A percentile compares a stretch with the other conserved stretches of the same genome.
phyloP scores from a whole-genome alignment of 805 yeast genomes.

The Wickerhamomyces bovis region DNA sequence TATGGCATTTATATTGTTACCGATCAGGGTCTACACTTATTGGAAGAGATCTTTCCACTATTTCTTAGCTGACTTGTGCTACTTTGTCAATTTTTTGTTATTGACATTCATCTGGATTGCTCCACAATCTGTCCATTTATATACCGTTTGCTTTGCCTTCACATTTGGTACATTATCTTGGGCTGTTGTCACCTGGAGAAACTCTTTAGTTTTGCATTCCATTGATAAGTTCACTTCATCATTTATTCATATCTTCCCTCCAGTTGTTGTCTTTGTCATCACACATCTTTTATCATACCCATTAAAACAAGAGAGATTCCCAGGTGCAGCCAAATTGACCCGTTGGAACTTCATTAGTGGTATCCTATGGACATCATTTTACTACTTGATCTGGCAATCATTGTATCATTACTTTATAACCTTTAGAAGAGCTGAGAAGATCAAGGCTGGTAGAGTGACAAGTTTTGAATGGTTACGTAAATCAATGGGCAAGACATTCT shows the following conservation, averaged over 20 bases:
- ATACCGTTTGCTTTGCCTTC: slow-evolving; percentile 78
- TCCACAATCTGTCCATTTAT: slow-evolving; percentile 68
- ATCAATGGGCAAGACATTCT: slow-evolving; percentile 52
- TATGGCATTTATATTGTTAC: slow-evolving; percentile 60
- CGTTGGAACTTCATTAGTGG: slow-evolving; percentile 71
- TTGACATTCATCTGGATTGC: slow-evolving; percentile 75
- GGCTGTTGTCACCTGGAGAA: slow-evolving; percentile 95
- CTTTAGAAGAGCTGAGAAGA: slow-evolving; percentile 68
- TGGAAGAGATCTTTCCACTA: slow-evolving; percentile 76
- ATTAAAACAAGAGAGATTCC: slow-evolving; percentile 53
- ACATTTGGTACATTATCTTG: slow-evolving; percentile 85
- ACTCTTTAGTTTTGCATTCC: slow-evolving; percentile 85
- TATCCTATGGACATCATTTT: slow-evolving; percentile 69
- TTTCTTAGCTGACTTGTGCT: slow-evolving; percentile 88
- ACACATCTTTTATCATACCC: slow-evolving; percentile 62
- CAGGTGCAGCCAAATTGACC: slow-evolving; percentile 68
- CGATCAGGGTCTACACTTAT: slow-evolving; percentile 78
- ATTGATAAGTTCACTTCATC: slow-evolving; percentile 90
- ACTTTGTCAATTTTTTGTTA: slow-evolving; percentile 73
- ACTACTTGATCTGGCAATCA: slow-evolving; percentile 87
- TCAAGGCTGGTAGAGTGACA: slow-evolving; percentile 79
- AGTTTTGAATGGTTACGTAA: slow-evolving; percentile 80
- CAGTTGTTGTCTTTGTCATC: slow-evolving; percentile 78
- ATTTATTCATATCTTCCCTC: slow-evolving; percentile 88
- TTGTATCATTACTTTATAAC: slow-evolving; percentile 90